Evolutionary conservation across 2,329 filamentous ascomycete species (phyloP).

Genomic region (Phaeoacremonium minimum): DNA sequence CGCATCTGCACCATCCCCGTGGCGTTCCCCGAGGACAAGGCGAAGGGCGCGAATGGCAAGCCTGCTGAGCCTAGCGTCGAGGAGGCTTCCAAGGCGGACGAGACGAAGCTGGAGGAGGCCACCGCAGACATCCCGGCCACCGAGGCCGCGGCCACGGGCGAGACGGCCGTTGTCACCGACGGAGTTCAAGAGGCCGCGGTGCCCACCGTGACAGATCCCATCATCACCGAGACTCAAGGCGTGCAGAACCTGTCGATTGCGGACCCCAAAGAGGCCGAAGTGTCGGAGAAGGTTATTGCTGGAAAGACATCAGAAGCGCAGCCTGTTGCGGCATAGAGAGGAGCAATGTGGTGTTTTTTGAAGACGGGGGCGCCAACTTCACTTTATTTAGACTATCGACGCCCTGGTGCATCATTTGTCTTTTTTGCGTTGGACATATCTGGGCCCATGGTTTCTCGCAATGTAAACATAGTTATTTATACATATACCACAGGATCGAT

Average conservation of each 20-base stretch:
- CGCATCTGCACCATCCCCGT: constrained; percentile 44
- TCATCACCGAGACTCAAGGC: constrained; percentile 8
- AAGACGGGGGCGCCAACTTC: too few relatives aligned
- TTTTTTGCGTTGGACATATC: too few relatives aligned
- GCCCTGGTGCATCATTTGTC: too few relatives aligned
- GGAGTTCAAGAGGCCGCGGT: constrained; percentile 4
- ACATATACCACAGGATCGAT: too few relatives aligned
- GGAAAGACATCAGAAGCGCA: constrained; percentile 3
- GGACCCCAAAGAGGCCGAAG: constrained; percentile 6
- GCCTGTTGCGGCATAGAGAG: constrained; percentile 3
- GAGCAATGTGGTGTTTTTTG: too few relatives aligned
- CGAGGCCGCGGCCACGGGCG: constrained; percentile 5
- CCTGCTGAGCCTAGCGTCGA: constrained; percentile 8
- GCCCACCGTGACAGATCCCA: constrained; percentile 1
- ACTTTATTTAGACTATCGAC: too few relatives aligned
- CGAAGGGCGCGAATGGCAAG: constrained; percentile 3
- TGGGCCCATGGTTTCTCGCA: too few relatives aligned
- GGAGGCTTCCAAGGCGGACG: constrained; percentile 5
- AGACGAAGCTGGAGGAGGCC: constrained; percentile 6
- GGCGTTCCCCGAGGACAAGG: constrained; percentile 14
- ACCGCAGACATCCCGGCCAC: constrained; percentile 1
- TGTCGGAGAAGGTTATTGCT: constrained; percentile 14
- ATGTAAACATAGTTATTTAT: too few relatives aligned
- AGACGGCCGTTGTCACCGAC: constrained; percentile 8
- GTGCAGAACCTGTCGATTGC: constrained; percentile 16